A percentile compares a stretch with the other conserved stretches of the same genome.
These are phyloP conservation scores for Aspergillus unguis DNA, from an alignment of 2,329 filamentous ascomycete genomes.

Conservation along the genomic window DNA sequence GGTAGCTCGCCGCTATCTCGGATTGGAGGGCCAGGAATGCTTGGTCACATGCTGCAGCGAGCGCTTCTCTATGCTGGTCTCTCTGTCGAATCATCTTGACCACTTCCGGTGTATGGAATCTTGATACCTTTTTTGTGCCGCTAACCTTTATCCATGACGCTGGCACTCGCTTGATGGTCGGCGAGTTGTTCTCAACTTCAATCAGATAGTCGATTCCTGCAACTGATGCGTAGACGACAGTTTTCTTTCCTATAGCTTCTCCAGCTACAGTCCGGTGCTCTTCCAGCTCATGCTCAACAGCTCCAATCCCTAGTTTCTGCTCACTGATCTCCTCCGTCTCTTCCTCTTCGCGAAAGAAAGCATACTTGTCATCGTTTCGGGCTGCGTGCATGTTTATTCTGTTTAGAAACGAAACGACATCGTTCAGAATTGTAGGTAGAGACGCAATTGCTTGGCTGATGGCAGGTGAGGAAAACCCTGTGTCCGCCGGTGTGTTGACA, in stretches of 20 bases:
- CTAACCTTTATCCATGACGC: conserved; percentile 94
- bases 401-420: conserved; percentile 72
- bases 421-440: conserved; percentile 71
- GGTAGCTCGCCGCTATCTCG: conserved; percentile 78
- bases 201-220: conserved; percentile 92
- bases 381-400: conserved; percentile 83
- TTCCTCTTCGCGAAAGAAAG: conserved; percentile 81
- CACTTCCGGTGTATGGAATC: conserved; percentile 93
- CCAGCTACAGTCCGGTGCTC: conserved; percentile 70
- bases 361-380: conserved; percentile 84
- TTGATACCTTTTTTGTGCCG: conserved; percentile 85
- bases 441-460: conserved; percentile 69
- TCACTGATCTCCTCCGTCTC: conserved; percentile 87
- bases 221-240: conserved; percentile 75
- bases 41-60: conserved; percentile 84
- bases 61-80: conserved; percentile 90
- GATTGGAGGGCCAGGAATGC: conserved; percentile 72
- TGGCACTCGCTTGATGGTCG: conserved; percentile 78
- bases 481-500: conserved; percentile 62
- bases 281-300: conserved; percentile 83
- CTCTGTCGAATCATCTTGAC: conserved; percentile 77
- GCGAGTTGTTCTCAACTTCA: conserved; percentile 72
- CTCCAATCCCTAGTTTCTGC: conserved; percentile 86
- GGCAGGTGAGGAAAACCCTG: conserved; percentile 68
- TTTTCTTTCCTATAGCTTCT: conserved; percentile 67